Conservation (phyloP, 2,329 filamentous ascomycete species). For the Claviceps quebecensis region DNA sequence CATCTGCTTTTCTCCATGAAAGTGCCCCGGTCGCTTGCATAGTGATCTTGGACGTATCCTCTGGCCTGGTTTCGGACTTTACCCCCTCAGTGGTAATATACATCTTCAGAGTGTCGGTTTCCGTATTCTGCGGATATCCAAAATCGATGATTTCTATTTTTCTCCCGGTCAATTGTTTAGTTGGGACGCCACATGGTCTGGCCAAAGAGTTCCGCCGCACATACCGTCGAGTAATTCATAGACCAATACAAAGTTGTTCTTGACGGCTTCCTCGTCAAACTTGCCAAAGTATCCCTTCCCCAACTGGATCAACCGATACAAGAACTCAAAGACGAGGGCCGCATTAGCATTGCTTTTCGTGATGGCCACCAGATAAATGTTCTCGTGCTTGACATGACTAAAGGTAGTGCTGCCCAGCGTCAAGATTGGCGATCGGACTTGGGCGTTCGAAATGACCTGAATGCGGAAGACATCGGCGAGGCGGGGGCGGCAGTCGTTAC, state of each 20-base stretch:
- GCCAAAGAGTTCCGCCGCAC: conserved; percentile 8
- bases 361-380: conserved; percentile 94
- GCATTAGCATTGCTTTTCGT: conserved; percentile 99
- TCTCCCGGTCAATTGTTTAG: background rate
- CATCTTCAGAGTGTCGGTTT: conserved; percentile 98
- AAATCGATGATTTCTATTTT: conserved; percentile 87
- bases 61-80: conserved; percentile 72
- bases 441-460: conserved; percentile 95
- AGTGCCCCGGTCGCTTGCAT: conserved; percentile 97
- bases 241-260: conserved; percentile 98
- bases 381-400: conserved; percentile 98
- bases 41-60: conserved; percentile 94
- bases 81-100: conserved; percentile 99
- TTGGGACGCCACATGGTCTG: background rate
- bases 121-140: conserved; percentile 96
- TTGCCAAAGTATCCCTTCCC: conserved; percentile 97
- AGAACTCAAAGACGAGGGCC: conserved; percentile 92
- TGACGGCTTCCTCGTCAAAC: conserved; percentile 97
- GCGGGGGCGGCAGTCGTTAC: conserved; percentile 92
- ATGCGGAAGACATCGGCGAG: conserved; percentile 97
- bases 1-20: conserved; percentile 92
- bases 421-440: conserved; percentile 93
- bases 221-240: conserved; percentile 90
- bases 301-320: conserved; percentile 80
- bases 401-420: conserved; percentile 97